A percentile compares a stretch with the other conserved stretches of the same genome.
Conservation (phyloP, 75 land plant genomes). For the Adiantum capillusveneris region DNA sequence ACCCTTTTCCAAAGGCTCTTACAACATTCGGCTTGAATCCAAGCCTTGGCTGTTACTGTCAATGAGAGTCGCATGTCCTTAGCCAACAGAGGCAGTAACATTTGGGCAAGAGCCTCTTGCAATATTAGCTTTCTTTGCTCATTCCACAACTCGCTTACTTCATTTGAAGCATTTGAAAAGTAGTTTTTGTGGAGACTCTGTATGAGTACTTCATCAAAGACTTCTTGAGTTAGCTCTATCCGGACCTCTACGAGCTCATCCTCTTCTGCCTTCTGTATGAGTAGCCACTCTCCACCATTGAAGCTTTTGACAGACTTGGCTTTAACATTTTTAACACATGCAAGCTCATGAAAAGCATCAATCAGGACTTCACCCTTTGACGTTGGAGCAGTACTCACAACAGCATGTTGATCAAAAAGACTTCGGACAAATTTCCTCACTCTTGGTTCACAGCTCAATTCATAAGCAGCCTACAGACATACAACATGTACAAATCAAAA, state of each 20-base stretch:
- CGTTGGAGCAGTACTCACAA: conserved; percentile 74
- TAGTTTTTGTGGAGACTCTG: conserved; percentile 53
- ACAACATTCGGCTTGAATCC: conserved; percentile 78
- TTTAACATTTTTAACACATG: conserved; percentile 67
- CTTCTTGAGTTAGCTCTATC: conserved; percentile 54
- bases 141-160: conserved; percentile 82
- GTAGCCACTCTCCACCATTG: conserved; percentile 83
- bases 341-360: conserved; percentile 76
- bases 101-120: conserved; percentile 47
- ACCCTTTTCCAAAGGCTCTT: conserved; percentile 64
- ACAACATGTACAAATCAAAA: neutral
- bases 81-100: conserved; percentile 76
- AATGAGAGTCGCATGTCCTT: conserved; percentile 67
- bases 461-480: conserved; percentile 67
- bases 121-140: conserved; percentile 76
- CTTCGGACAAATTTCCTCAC: conserved; percentile 71
- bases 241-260: conserved; percentile 86
- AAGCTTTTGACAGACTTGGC: conserved; percentile 65
- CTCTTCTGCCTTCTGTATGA: conserved; percentile 94
- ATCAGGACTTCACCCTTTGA: conserved; percentile 64
- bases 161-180: conserved; percentile 75
- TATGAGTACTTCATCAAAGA: conserved; percentile 30
- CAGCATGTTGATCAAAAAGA: conserved; percentile 55
- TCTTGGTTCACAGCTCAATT: conserved; percentile 85
- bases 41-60: conserved; percentile 61